These are phyloP conservation scores for Monilinia fructicola DNA, from an alignment of 2,329 filamentous ascomycete genomes.

Conservation along the genomic window DNA sequence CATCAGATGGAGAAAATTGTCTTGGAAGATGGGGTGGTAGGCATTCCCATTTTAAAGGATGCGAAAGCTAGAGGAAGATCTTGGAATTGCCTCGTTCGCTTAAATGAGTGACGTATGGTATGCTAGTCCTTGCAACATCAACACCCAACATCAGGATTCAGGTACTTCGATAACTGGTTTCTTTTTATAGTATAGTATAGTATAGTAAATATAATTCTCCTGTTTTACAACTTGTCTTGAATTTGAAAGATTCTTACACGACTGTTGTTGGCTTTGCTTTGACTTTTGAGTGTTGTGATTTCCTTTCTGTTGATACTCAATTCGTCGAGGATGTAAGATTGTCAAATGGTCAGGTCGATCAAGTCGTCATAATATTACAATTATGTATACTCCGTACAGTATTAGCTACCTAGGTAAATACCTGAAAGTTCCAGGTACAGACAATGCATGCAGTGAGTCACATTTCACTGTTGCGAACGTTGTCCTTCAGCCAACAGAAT, in stretches of 20 bases:
- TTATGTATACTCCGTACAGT: too few species aligned
- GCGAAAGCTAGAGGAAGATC: background rate
- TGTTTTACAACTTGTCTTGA: background rate
- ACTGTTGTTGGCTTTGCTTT: background rate
- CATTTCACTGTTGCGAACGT: background rate
- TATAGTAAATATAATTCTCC: background rate
- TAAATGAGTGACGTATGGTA: conserved; percentile 13
- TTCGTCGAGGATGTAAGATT: background rate
- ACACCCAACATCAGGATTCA: conserved; percentile 1
- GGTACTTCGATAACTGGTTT: background rate
- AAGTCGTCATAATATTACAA: background rate
- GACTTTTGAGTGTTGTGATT: background rate
- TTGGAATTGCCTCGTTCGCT: conserved; percentile 17
- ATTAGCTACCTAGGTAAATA: too few species aligned
- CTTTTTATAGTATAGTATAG: background rate
- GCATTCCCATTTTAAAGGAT: conserved; percentile 2
- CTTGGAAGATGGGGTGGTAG: conserved; percentile 2
- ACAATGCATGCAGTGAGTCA: background rate
- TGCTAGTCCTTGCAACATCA: background rate
- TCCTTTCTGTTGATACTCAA: background rate
- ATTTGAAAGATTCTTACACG: too few species aligned
- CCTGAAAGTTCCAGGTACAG: background rate
- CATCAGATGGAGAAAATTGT: background rate
- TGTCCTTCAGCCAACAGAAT: background rate
- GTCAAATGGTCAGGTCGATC: background rate